Evolutionary conservation across 129 eudicot species (phyloP).

Genomic region (Centrapalus pauciflorus): DNA sequence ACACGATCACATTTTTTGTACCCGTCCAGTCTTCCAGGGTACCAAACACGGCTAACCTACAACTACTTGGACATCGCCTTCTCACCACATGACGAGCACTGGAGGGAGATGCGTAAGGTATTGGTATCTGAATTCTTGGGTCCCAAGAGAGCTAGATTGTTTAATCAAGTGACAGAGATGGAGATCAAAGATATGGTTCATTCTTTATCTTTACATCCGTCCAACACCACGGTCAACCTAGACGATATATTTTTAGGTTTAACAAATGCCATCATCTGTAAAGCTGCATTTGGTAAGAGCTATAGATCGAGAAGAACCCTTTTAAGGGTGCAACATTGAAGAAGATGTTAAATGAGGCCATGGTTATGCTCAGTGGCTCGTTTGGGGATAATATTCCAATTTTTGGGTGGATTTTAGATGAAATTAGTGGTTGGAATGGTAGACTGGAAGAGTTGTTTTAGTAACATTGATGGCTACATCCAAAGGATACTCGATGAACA

Average conservation of each 20-base stretch:
- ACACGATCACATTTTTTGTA: not conserved
- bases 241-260: not conserved
- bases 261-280: not conserved
- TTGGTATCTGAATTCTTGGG: constrained; percentile 23
- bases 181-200: constrained; percentile 6
- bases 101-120: constrained; percentile 36
- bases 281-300: constrained; percentile 15
- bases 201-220: not conserved
- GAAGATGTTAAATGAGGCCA: constrained; percentile 1
- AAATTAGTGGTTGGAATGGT: constrained; percentile 1
- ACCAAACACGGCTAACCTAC: not conserved
- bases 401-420: constrained; percentile 12
- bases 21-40: not conserved
- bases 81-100: constrained; percentile 31
- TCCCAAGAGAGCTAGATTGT: constrained; percentile 5
- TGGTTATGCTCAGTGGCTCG: not conserved
- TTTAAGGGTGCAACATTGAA: not conserved
- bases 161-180: constrained; percentile 1
- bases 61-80: constrained; percentile 31
- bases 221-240: not conserved
- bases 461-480: too few species aligned
- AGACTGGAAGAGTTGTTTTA: too few species aligned
- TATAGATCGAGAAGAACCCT: not conserved
- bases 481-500: too few species aligned
- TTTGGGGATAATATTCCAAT: not conserved